Percentiles rank a stretch among this genome's conserved stretches.
Conservation (phyloP, 495 filamentous ascomycete genomes). For the Saxophila tyrrhenica region DNA sequence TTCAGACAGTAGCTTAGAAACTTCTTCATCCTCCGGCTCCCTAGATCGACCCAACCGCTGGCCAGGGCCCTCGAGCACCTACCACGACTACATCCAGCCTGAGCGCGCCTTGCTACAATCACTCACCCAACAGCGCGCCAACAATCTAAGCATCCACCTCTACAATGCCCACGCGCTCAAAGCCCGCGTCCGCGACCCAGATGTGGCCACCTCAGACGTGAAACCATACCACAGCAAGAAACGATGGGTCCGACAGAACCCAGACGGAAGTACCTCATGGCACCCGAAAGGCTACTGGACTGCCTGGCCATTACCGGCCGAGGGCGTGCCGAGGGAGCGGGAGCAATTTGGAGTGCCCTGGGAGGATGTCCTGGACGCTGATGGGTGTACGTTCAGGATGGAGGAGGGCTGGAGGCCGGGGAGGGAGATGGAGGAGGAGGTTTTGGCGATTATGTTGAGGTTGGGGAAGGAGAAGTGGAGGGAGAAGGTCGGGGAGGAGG, state of each 20-base stretch:
- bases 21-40: neutral
- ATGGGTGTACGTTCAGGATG: constrained; percentile 36
- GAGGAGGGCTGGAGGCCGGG: constrained; percentile 40
- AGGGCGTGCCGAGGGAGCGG: constrained; percentile 47
- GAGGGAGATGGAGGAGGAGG: constrained; percentile 49
- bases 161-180: constrained; percentile 62
- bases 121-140: constrained; percentile 43
- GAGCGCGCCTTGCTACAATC: constrained; percentile 49
- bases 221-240: constrained; percentile 27
- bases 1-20: no score
- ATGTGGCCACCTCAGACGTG: constrained; percentile 15
- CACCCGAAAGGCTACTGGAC: constrained; percentile 44
- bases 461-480: constrained; percentile 30
- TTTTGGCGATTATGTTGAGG: constrained; percentile 50
- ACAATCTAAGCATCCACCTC: constrained; percentile 62
- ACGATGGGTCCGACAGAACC: constrained; percentile 23
- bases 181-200: constrained; percentile 28
- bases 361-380: constrained; percentile 24
- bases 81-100: constrained; percentile 43
- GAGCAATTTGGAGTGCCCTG: constrained; percentile 28
- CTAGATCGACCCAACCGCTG: constrained; percentile 41
- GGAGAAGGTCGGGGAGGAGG: constrained; percentile 7
- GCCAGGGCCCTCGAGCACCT: constrained; percentile 45
- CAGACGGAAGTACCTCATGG: constrained; percentile 22
- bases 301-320: constrained; percentile 60